Base-by-base conservation (phyloP, 164 flowering plant species). In the Euptelea pleiosperma region DNA sequence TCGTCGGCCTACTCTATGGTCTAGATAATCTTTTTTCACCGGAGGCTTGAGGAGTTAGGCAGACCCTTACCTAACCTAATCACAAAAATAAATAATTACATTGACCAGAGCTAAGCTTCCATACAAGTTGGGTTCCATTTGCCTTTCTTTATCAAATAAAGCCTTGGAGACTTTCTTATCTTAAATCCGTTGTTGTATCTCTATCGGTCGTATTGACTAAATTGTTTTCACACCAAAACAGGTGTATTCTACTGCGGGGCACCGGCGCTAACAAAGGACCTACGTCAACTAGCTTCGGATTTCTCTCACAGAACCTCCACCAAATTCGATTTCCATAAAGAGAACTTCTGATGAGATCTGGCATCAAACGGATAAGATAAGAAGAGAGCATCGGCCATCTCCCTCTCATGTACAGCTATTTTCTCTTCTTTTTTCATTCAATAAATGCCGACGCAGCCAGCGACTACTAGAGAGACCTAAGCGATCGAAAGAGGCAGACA, bases 231-330 rank as follows among this genome's bases (percentile, higher is more conserved):
- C 21, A 24, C 37, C 33, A 18, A n/a, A 31, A 36, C 68, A 73
- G 77, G 82, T 8, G 80, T 79, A 4, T 79, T 79, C 70, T 79
- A 76, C 48, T 79, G 83, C 40, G 80, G 83, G 58, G 69, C 77
- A 37, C 75, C 78, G 6, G 78, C 76, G 41, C 71, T 63, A 21
- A 70, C 73, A 8, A 74, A 74, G 40, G 79, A 76, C 29, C 70
- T 79, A 10, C 61, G 71, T 14, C 78, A 74, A 31, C 78, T 76
- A 21, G 79, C 83, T 6, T 48, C 36, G 26, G 83, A 79, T 42
- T 79, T 76, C 68, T 74, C 83, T 10, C 76, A 68, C 69, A 76
- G 36, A 41, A 79, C 80, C n/a, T 51, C 67, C 52, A 79, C 83
- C 65, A 75, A 71, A 30, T 79, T 79, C 65, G 83, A 79, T 21